Evolutionary conservation across 2,329 filamentous ascomycete genomes (phyloP).

Genomic region (Cucurbitaria berberidis): DNA sequence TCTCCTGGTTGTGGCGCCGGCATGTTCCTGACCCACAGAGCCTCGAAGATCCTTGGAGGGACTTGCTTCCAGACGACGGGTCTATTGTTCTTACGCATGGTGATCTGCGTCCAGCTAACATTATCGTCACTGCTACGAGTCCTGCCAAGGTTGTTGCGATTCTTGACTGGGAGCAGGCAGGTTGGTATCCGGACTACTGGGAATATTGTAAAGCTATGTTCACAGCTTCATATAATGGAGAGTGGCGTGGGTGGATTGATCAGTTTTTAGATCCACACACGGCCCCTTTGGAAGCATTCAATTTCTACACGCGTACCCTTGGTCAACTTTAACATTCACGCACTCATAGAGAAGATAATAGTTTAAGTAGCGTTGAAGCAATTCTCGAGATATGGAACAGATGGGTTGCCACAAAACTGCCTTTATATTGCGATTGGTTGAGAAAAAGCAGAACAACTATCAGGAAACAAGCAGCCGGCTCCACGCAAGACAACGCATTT

Average conservation of each 20-base stretch:
- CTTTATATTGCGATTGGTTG: background rate
- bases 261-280: conserved; percentile 4
- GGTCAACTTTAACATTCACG: conserved; percentile 1
- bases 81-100: conserved; percentile 27
- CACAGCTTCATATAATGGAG: background rate
- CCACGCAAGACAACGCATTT: background rate
- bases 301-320: conserved; percentile 13
- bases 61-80: conserved; percentile 11
- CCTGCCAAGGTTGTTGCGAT: conserved; percentile 9
- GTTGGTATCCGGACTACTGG: no score
- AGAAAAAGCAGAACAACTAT: background rate
- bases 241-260: conserved; percentile 2
- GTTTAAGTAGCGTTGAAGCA: background rate
- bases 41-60: background rate
- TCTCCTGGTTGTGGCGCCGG: conserved; percentile 13
- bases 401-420: background rate
- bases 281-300: conserved; percentile 5
- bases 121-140: conserved; percentile 11
- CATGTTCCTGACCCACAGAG: background rate
- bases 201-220: conserved; percentile 17
- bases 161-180: conserved; percentile 22
- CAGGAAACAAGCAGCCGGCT: background rate
- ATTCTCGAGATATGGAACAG: background rate
- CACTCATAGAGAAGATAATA: background rate
- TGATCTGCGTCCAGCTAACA: conserved; percentile 27